Evolutionary conservation across 352 stramenopile genomes (phyloP), one percentile per base, ranked within the genome.

Genomic region (Phytopythium oedochilum): DNA sequence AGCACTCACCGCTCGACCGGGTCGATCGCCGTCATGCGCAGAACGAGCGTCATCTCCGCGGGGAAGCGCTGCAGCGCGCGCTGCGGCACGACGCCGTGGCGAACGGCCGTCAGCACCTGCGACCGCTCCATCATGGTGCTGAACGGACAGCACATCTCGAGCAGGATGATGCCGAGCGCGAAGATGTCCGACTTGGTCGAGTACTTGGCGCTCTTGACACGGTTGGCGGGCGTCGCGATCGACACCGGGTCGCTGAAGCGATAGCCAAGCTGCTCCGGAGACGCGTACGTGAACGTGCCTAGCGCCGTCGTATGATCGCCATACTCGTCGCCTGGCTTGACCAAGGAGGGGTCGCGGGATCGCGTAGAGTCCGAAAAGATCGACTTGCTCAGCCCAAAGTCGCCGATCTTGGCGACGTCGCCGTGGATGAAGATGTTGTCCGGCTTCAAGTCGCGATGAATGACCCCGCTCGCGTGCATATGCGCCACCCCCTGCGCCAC

Each of bases 131-230:
- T 94, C 80, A 89, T 90, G 20, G 83, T 94, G 55, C 75, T 64
- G 56, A 89, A 94, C 15, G 82, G 80, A 51, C 78, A 90, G 39
- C 83, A 94, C 10, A 94, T 52, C 60, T 94, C 83, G n/a, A 94
- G 60, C 26, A 94, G 67, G 60, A 94, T 90, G 35, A 94, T 76
- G 36, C 83, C 83, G 28, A 94, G 61, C 25, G 81, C 83, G 60
- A 91, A 94, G 28, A 94, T 89, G 39, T 94, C 83, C 55, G 83
- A 94, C 71, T 94, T 86, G 50, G 82, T 81, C 61, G 75, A 89
- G 65, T 89, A 89, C 49, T 85, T 86, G 43, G 78, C 73, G 46
- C 76, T 89, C 63, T 88, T 91, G n/a, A 76, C 63, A 58, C 67
- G 68, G 47, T 61, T 77, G 5, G 70, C 68, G 8, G 66, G 66